A percentile compares a stretch with the other conserved stretches of the same genome.
These are phyloP conservation scores for Abelmoschus esculentus DNA, from an alignment of 345 rosid species.

Conservation along the genomic window DNA sequence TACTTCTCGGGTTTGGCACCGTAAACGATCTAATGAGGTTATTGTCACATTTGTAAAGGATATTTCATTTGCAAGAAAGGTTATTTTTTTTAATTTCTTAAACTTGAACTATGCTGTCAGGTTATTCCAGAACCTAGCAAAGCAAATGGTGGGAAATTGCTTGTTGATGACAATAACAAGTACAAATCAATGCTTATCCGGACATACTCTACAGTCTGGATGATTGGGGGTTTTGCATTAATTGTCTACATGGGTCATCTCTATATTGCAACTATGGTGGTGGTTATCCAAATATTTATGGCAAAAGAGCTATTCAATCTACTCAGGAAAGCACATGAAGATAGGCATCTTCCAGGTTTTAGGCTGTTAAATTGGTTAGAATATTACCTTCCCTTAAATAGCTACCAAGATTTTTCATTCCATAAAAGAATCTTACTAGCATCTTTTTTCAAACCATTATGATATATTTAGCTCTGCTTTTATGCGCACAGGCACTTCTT, in stretches of 20 bases:
- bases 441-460: background rate
- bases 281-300: slow-evolving; percentile 90
- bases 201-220: slow-evolving; percentile 75
- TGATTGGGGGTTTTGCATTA: slow-evolving; percentile 78
- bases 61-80: background rate
- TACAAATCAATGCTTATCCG: slow-evolving; percentile 77
- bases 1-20: slow-evolving; percentile 46
- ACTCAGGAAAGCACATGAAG: slow-evolving; percentile 81
- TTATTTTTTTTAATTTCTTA: background rate
- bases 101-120: slow-evolving; percentile 25
- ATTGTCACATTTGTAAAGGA: background rate
- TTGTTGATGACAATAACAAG: slow-evolving; percentile 69
- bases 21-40: slow-evolving; percentile 69
- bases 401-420: background rate
- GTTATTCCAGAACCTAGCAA: slow-evolving; percentile 37
- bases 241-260: slow-evolving; percentile 96
- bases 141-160: slow-evolving; percentile 52
- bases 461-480: background rate
- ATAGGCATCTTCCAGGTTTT: slow-evolving; percentile 75
- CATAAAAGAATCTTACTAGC: background rate
- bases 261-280: slow-evolving; percentile 90
- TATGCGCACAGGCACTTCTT: slow-evolving; percentile 75
- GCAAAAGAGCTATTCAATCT: slow-evolving; percentile 83
- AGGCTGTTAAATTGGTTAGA: slow-evolving; percentile 78
- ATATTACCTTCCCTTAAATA: background rate